phyloP scores from a whole-genome alignment of 352 stramenopile species.

The Blastocystis sp. region DNA sequence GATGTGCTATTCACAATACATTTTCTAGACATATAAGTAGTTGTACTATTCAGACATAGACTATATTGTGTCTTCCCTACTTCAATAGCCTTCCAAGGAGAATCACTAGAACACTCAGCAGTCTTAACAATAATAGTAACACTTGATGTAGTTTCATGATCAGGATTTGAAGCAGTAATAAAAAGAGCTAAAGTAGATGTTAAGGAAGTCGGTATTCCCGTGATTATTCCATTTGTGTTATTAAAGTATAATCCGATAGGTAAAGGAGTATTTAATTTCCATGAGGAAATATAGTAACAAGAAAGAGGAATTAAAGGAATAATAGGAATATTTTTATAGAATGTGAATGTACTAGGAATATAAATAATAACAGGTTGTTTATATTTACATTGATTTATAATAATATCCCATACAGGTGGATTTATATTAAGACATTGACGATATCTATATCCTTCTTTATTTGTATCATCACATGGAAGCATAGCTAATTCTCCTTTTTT shows the following conservation, averaged over 20 bases:
- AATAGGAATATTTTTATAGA: conserved; percentile 24
- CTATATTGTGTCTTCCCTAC: not conserved
- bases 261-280: not conserved
- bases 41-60: too few species aligned
- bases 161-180: conserved; percentile 13
- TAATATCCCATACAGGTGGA: not conserved
- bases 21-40: too few species aligned
- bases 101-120: conserved; percentile 1
- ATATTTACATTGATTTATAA: conserved; percentile 17
- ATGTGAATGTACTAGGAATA: conserved; percentile 1
- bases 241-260: conserved; percentile 2
- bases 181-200: not conserved
- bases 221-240: conserved; percentile 13
- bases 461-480: conserved; percentile 17
- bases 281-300: conserved; percentile 26
- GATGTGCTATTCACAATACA: too few species aligned
- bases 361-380: conserved; percentile 13
- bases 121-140: conserved; percentile 15
- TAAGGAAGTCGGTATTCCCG: conserved; percentile 9
- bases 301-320: conserved; percentile 2
- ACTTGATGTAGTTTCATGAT: not conserved
- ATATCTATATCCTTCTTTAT: conserved; percentile 22
- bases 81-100: conserved; percentile 6
- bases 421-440: conserved; percentile 7
- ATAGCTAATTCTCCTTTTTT: conserved; percentile 7